Evolutionary conservation across 108 stramenopile genomes (phyloP).

Genomic region (Heterococcus sp.): DNA sequence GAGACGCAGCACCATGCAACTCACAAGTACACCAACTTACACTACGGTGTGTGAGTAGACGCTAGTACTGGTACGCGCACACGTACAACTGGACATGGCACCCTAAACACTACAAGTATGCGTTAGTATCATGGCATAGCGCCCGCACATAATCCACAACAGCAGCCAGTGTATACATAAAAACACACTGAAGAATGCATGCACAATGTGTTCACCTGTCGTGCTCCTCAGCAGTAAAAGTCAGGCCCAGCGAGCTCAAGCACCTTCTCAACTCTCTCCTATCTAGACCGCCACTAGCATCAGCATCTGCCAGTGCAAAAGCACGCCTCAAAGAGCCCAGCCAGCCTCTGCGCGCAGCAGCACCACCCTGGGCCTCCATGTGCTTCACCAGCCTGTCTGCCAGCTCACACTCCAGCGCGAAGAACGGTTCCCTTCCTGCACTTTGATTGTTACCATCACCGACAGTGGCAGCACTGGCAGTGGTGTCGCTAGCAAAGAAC

Average conservation of each 20-base stretch:
- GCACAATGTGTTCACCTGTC: too few species aligned
- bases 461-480: too few species aligned
- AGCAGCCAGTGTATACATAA: not conserved
- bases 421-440: too few species aligned
- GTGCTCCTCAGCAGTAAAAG: too few species aligned
- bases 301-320: not conserved
- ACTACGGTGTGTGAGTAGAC: too few species aligned
- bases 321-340: not conserved
- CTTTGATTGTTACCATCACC: too few species aligned
- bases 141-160: not conserved
- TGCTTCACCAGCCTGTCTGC: constrained; percentile 1
- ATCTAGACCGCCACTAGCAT: not conserved
- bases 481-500: too few species aligned
- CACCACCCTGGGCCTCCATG: constrained; percentile 19
- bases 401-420: too few species aligned
- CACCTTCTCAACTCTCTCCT: not conserved
- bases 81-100: not conserved
- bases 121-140: not conserved
- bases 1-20: not conserved
- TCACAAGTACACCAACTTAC: not conserved
- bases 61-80: not conserved
- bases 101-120: not conserved
- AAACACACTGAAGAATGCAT: not conserved
- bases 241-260: not conserved
- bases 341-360: constrained; percentile 3